Base-by-base conservation (phyloP, 495 filamentous ascomycete genomes). In the Neurospora tetrasperma region DNA sequence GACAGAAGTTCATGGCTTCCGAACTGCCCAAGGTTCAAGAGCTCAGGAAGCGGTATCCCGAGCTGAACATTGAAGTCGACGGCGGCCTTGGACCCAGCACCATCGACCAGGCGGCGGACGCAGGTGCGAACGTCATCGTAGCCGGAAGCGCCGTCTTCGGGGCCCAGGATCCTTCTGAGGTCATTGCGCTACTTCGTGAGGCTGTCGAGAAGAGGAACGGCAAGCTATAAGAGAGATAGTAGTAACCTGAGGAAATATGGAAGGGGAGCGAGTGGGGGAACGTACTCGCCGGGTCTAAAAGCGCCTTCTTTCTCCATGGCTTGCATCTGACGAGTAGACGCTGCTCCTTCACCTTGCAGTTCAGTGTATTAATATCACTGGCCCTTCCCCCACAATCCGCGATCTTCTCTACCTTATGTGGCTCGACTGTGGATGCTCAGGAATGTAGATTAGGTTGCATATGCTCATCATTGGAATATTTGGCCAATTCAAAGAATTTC, bases 71-170 rank as follows among this genome's bases (percentile, higher is more conserved):
- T 77, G 96, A 99, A 81, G 96, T 99, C 39, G 96, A 99, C 81
- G 96, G 96, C 48, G 96, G 96, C 8, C 79, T 99, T 42, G 93
- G 93, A 3, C 86, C 92, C 68, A 90, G 90, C 70, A 99, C 96
- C 2, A 94, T 99, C 77, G 95, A 96, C 78, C 90, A 93, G 80
- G 96, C 95, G 5, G 96, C 96, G 0, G 94, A 97, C 70, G 96
- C 96, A 0, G 96, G 96, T 14, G 96, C 96, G 43, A 99, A 98
- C 78, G 96, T 99, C 70, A 99, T 99, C 78, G 96, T 99, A 42
- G 96, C 96, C 9, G 96, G 96, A n/a, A 96, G 92, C 75, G 96
- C 96, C 5, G 92, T 99, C 48, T 99, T 98, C 82, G 95, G 95
- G 14, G 96, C 96, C 16, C 84, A 91, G 78, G 92, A 96, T 76